Evolutionary conservation across 2,329 filamentous ascomycete genomes (phyloP).

Genomic region (Trichoderma afroharzianum): DNA sequence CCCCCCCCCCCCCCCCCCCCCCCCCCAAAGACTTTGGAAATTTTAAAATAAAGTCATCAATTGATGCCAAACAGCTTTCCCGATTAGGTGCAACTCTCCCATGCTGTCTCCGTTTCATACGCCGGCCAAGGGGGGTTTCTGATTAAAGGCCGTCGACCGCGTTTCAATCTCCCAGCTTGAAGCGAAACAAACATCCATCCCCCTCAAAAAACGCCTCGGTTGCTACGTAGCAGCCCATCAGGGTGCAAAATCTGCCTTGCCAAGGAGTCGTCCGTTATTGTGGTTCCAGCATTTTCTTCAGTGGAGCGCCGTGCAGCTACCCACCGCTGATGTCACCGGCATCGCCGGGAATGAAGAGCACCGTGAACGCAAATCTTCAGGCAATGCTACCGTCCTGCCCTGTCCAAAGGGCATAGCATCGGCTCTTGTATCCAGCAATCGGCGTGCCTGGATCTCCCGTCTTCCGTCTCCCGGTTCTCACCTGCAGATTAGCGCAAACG

Average conservation of each 20-base stretch:
- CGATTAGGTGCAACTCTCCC: neutral
- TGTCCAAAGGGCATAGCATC: neutral
- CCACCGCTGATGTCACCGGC: constrained; percentile 13
- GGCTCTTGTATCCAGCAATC: neutral
- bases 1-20: too few relatives aligned
- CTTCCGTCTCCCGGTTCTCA: neutral
- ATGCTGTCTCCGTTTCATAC: neutral
- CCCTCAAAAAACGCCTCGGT: neutral
- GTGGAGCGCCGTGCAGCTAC: neutral
- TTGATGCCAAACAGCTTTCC: neutral
- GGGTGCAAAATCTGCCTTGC: constrained; percentile 15
- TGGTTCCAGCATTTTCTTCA: constrained; percentile 3
- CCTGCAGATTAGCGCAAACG: neutral
- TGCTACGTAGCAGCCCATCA: constrained; percentile 10
- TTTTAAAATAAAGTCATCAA: neutral
- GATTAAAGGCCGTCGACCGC: constrained; percentile 3
- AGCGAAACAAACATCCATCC: neutral
- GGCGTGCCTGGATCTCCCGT: neutral
- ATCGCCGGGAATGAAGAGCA: constrained; percentile 12
- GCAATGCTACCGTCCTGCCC: neutral
- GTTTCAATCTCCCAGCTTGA: neutral
- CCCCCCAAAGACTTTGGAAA: neutral
- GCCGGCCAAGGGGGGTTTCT: neutral
- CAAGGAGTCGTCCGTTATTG: neutral
- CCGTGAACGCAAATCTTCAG: neutral